Conservation (phyloP, 2,329 filamentous ascomycete species). For the Macrophomina pseudophaseolina region DNA sequence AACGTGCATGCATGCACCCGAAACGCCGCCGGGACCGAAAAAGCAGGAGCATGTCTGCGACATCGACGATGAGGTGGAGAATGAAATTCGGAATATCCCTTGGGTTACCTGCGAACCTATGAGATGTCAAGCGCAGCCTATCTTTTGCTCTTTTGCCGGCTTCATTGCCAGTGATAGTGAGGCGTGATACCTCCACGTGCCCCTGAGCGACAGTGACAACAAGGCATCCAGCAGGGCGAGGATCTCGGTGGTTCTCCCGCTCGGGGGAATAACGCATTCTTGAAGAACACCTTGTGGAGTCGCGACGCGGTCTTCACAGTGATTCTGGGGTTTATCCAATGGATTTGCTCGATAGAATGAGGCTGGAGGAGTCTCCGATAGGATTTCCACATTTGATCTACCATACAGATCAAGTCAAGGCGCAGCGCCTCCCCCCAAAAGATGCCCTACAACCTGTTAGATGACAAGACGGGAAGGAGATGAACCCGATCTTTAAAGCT, state of each 20-base stretch:
- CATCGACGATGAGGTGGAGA: slow-evolving; percentile 14
- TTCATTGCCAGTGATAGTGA: not conserved
- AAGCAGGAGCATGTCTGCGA: not conserved
- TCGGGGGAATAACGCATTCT: not conserved
- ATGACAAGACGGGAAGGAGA: not conserved
- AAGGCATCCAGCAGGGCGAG: not conserved
- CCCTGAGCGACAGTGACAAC: not conserved
- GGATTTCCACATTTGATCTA: slow-evolving; percentile 14
- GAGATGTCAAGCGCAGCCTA: not conserved
- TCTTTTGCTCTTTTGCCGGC: not conserved
- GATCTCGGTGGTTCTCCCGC: slow-evolving; percentile 10
- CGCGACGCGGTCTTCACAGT: not conserved
- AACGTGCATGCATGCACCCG: slow-evolving; percentile 7
- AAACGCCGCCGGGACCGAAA: not conserved
- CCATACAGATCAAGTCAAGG: not conserved
- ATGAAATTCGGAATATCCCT: not conserved
- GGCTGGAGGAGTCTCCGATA: slow-evolving; percentile 19
- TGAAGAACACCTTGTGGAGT: not conserved
- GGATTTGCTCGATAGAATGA: slow-evolving; percentile 3
- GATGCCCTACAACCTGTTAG: not conserved
- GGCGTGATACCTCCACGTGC: not conserved
- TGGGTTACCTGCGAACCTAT: not conserved
- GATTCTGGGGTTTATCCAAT: slow-evolving; percentile 3
- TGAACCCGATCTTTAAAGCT: not conserved
- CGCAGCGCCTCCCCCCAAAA: slow-evolving; percentile 4